These are phyloP conservation scores for Escovopsis sp. DNA, from an alignment of 2,329 filamentous ascomycete genomes.

Conservation along the genomic window DNA sequence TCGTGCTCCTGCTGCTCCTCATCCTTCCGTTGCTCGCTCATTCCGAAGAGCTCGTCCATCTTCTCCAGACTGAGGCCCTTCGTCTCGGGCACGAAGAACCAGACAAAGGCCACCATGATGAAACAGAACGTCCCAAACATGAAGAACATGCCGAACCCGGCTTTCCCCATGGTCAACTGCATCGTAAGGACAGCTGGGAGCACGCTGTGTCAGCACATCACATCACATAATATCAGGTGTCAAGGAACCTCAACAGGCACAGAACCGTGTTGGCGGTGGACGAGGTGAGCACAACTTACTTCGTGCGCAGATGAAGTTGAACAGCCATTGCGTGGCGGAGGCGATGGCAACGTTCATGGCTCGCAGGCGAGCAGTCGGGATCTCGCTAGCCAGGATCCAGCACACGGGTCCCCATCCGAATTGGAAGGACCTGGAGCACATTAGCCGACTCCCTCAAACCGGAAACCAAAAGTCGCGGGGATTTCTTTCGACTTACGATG, in stretches of 20 bases:
- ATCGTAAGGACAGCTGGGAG: constrained; percentile 46
- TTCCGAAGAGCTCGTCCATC: constrained; percentile 53
- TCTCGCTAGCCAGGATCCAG: constrained; percentile 58
- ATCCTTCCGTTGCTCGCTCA: constrained; percentile 28
- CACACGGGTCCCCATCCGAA: constrained; percentile 57
- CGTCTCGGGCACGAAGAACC: constrained; percentile 56
- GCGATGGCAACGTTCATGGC: constrained; percentile 54
- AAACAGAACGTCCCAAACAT: constrained; percentile 54
- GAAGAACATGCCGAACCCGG: constrained; percentile 46
- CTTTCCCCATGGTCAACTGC: constrained; percentile 37
- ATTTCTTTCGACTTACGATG: constrained; percentile 25
- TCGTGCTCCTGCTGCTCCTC: too few species aligned
- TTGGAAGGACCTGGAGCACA: constrained; percentile 46
- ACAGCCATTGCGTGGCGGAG: constrained; percentile 57
- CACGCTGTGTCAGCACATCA: background rate
- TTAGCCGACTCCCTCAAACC: constrained; percentile 39
- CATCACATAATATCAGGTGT: too few species aligned
- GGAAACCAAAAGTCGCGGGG: background rate
- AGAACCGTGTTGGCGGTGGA: background rate
- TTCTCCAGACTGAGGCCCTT: constrained; percentile 50
- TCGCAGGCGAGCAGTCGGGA: constrained; percentile 50
- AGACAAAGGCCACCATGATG: constrained; percentile 50
- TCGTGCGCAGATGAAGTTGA: constrained; percentile 58
- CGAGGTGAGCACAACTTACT: constrained; percentile 16
- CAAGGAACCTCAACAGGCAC: background rate